Evolutionary conservation across 2,329 filamentous ascomycete genomes (phyloP).

Genomic region (Beauveria rudraprayagi): DNA sequence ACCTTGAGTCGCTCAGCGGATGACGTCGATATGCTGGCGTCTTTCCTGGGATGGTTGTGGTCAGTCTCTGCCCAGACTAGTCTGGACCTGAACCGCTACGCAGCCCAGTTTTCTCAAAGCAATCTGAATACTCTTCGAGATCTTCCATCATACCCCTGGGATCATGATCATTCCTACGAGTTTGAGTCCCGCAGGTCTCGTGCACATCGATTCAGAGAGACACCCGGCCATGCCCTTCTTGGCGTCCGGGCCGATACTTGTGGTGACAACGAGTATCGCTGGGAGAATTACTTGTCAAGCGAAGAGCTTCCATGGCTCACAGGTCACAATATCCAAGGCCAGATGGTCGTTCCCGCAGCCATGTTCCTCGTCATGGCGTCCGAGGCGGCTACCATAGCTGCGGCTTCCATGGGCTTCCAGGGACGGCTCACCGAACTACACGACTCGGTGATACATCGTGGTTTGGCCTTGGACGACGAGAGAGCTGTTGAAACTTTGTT

Average conservation of each 20-base stretch:
- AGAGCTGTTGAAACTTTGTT: slow-evolving; percentile 9
- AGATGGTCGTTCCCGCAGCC: slow-evolving; percentile 31
- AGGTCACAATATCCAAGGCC: slow-evolving; percentile 35
- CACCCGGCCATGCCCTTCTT: neutral
- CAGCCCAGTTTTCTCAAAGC: neutral
- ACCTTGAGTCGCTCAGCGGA: neutral
- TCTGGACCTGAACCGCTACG: neutral
- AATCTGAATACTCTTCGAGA: neutral
- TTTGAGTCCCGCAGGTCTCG: neutral
- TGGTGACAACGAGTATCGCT: slow-evolving; percentile 9
- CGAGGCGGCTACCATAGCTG: neutral
- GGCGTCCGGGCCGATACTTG: neutral
- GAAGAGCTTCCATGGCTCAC: slow-evolving; percentile 29
- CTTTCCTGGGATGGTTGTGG: neutral
- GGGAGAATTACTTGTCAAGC: slow-evolving; percentile 14
- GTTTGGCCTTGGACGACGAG: slow-evolving; percentile 10
- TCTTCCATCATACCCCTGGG: slow-evolving; percentile 6
- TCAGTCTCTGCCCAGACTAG: neutral
- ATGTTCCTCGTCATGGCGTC: slow-evolving; percentile 23
- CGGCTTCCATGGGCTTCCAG: neutral
- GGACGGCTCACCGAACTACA: slow-evolving; percentile 1
- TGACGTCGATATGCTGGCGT: neutral
- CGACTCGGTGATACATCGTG: slow-evolving; percentile 10
- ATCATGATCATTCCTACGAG: slow-evolving; percentile 1
- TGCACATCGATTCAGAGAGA: neutral